These are phyloP conservation scores for Crithidia mellificae DNA, from an alignment of 208 protist genomes.

Conservation along the genomic window DNA sequence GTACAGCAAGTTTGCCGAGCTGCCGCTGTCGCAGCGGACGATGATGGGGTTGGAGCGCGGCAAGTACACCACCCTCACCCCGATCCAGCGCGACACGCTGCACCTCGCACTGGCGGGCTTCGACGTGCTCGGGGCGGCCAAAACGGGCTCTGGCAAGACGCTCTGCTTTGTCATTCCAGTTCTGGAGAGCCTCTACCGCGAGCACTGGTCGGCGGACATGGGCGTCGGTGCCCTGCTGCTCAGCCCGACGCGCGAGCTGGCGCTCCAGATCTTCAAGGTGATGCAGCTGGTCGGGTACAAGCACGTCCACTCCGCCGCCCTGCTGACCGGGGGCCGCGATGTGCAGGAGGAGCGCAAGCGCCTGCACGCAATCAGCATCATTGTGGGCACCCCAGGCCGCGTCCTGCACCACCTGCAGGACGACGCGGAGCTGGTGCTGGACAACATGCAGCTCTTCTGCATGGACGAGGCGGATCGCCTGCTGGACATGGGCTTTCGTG, in stretches of 20 bases:
- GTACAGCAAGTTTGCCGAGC: constrained; percentile 73
- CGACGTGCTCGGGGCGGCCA: constrained; percentile 98
- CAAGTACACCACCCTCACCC: constrained; percentile 94
- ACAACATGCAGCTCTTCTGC: constrained; percentile 96
- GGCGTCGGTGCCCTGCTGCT: constrained; percentile 98
- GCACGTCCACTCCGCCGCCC: constrained; percentile 94
- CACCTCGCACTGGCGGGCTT: constrained; percentile 94
- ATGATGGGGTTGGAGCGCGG: constrained; percentile 89
- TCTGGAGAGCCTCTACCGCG: constrained; percentile 91
- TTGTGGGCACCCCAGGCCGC: constrained; percentile 98
- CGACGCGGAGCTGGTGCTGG: constrained; percentile 86
- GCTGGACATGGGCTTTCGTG: constrained; percentile 98
- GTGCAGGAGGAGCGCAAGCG: constrained; percentile 93
- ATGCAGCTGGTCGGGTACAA: constrained; percentile 93
- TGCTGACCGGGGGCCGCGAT: constrained; percentile 99
- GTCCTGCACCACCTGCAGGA: constrained; percentile 99
- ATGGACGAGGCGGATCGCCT: constrained; percentile 99
- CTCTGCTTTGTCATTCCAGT: constrained; percentile 98
- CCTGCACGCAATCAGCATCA: constrained; percentile 96
- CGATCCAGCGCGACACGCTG: constrained; percentile 95
- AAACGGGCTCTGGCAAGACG: constrained; percentile 99
- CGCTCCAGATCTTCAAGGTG: constrained; percentile 99
- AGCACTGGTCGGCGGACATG: constrained; percentile 90
- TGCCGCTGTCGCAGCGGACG: constrained; percentile 92
- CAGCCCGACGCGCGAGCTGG: constrained; percentile 98